Evolutionary conservation across 148 eudicot genomes (phyloP), one percentile per base, ranked within the genome.

Genomic region (Cornus controversa): DNA sequence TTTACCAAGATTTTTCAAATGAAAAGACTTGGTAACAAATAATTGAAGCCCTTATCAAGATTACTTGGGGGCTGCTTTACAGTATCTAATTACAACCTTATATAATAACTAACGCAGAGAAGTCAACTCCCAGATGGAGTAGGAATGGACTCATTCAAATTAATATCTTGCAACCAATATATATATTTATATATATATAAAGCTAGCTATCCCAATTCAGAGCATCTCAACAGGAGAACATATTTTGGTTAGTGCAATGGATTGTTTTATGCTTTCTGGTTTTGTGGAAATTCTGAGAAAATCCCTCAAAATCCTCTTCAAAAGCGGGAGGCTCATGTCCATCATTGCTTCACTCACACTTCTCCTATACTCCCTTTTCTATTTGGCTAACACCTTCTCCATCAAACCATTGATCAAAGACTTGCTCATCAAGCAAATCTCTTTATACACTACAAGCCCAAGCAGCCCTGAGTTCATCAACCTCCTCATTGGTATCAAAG

Each of bases 311-410:
- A 28, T 72, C 4, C 25, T 72, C 25, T 24, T 34, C 24, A 53
- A 54, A 72, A 72, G 3, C 28, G 4, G 24, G 75, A 50, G 54
- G 24, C 29, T 23, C 64, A 72, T 72, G 16, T n/a, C 11, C 75
- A 53, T 72, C 26, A 54, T 72, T 50, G 75, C 66, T 36, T 37
- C 75, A 9, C 25, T 53, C 28, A 2, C 37, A 11, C 26, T 83
- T 37, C n/a, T 77, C 40, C 29, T 80, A 2, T 68, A 45, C 54
- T 79, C 83, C 18, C 24, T 62, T 11, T 47, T 31, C 11, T 76
- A 67, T 14, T 31, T 73, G 23, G 24, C 69, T 11, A 42, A 10
- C 28, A 60, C 1, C 4, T 76, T 64, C 53, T 58, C 67, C 28
- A 8, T 66, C 22, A 66, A 73, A 62, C 60, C 73, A 36, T 14